Conservation (phyloP, 768 basidiomycete genomes). For the Clitopilus hobsonii region DNA sequence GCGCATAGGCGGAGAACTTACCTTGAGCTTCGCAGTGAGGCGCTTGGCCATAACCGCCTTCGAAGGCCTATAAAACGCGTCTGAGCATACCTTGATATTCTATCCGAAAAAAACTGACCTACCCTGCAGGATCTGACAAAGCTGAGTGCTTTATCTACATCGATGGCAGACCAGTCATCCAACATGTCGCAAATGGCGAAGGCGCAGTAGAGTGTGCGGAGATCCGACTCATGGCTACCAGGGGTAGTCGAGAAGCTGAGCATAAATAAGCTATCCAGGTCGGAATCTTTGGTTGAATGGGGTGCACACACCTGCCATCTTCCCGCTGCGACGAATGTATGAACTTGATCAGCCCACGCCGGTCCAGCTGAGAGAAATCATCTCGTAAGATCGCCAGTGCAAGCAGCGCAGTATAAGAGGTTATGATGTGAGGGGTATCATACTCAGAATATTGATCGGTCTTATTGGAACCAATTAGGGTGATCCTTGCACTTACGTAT, state of each 20-base stretch:
- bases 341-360: constrained; percentile 60
- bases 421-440: constrained; percentile 80
- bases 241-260: constrained; percentile 71
- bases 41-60: constrained; percentile 87
- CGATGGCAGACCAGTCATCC: constrained; percentile 72
- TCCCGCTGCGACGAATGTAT: constrained; percentile 66
- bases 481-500: too few species aligned
- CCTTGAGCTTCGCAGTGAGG: constrained; percentile 85
- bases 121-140: constrained; percentile 71
- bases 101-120: constrained; percentile 50
- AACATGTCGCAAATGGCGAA: constrained; percentile 80
- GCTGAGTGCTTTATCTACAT: constrained; percentile 50
- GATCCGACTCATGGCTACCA: constrained; percentile 66
- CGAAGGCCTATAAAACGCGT: constrained; percentile 60
- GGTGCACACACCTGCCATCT: constrained; percentile 72
- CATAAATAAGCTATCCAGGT: constrained; percentile 2
- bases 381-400: constrained; percentile 85
- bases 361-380: constrained; percentile 68
- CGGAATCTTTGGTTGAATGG: constrained; percentile 4
- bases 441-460: constrained; percentile 37
- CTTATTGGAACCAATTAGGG: too few species aligned
- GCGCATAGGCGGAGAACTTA: constrained; percentile 19
- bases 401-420: constrained; percentile 90
- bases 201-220: constrained; percentile 84
- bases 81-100: constrained; percentile 4